Conservation (phyloP, 2,329 filamentous ascomycete genomes). For the Botryotinia globosa region DNA sequence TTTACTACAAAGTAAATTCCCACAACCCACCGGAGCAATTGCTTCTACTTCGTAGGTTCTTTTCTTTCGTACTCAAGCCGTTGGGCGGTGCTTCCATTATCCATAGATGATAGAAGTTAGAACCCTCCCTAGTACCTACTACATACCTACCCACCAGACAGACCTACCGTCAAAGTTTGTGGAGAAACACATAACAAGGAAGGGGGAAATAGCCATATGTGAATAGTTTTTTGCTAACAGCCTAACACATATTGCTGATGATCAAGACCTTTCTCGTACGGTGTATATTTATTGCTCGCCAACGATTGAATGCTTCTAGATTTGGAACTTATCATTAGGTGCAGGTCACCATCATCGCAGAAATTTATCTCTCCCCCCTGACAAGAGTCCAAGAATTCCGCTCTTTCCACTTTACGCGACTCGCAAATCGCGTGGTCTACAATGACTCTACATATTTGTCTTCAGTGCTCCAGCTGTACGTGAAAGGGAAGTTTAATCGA, state of each 20-base stretch:
- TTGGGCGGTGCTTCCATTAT: slow-evolving; percentile 12
- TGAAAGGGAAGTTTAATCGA: not conserved
- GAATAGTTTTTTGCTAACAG: not conserved
- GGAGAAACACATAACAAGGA: slow-evolving; percentile 16
- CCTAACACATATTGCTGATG: not conserved
- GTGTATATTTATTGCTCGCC: slow-evolving; percentile 8
- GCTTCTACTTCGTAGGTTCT: slow-evolving; percentile 11
- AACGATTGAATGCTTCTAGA: not conserved
- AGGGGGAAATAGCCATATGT: not conserved
- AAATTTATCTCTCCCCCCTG: not conserved
- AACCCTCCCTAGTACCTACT: no score
- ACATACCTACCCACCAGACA: no score
- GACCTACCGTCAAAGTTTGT: not conserved
- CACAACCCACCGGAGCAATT: not conserved
- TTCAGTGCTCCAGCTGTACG: not conserved
- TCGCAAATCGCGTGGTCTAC: slow-evolving; percentile 11
- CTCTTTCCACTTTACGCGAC: slow-evolving; percentile 19
- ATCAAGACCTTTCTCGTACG: slow-evolving; percentile 4
- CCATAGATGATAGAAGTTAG: not conserved
- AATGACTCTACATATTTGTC: not conserved
- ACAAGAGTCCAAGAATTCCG: not conserved
- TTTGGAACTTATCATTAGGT: slow-evolving; percentile 3
- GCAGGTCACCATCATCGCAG: not conserved
- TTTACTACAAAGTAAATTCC: slow-evolving; percentile 1
- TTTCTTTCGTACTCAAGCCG: slow-evolving; percentile 9